phyloP scores from a whole-genome alignment of 2,329 filamentous ascomycete species.

The Ophiostoma pallidulum region DNA sequence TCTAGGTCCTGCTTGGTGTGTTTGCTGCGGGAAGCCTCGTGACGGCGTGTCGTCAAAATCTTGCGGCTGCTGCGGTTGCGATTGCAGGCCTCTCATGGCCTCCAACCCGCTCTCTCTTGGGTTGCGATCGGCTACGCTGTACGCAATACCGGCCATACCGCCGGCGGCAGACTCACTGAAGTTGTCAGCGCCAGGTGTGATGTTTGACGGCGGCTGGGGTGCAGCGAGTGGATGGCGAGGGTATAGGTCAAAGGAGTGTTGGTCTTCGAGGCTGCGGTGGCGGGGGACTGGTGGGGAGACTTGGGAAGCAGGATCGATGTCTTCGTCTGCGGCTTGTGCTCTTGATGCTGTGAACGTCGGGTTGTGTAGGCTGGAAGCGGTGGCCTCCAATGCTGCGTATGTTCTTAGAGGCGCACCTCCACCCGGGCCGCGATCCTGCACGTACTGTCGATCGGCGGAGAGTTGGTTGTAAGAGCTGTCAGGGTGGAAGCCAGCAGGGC shows the following conservation, averaged over 20 bases:
- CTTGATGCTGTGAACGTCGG: not conserved
- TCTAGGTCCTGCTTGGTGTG: conserved; percentile 20
- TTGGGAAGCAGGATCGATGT: conserved; percentile 19
- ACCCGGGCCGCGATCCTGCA: conserved; percentile 11
- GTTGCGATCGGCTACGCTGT: conserved; percentile 55
- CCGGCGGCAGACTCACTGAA: conserved; percentile 52
- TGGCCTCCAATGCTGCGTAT: not conserved
- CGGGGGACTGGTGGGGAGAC: conserved; percentile 21
- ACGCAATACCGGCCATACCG: conserved; percentile 59
- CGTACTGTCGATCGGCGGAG: conserved; percentile 23
- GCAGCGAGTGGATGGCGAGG: not conserved
- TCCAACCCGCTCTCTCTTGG: conserved; percentile 56
- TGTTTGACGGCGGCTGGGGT: conserved; percentile 27
- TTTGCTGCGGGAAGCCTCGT: conserved; percentile 20
- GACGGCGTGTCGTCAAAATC: conserved; percentile 17
- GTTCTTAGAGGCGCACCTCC: conserved; percentile 18
- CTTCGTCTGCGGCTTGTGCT: not conserved
- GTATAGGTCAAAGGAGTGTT: not conserved
- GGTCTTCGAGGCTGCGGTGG: conserved; percentile 10
- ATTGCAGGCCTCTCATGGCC: conserved; percentile 38
- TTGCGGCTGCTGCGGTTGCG: conserved; percentile 17
- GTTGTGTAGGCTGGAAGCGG: not conserved
- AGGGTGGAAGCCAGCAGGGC: conserved; percentile 25
- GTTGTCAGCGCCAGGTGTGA: conserved; percentile 59
- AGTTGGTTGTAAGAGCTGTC: conserved; percentile 29